phyloP scores from a whole-genome alignment of 176 grass and related monocot genomes.

The Zea luxurians region DNA sequence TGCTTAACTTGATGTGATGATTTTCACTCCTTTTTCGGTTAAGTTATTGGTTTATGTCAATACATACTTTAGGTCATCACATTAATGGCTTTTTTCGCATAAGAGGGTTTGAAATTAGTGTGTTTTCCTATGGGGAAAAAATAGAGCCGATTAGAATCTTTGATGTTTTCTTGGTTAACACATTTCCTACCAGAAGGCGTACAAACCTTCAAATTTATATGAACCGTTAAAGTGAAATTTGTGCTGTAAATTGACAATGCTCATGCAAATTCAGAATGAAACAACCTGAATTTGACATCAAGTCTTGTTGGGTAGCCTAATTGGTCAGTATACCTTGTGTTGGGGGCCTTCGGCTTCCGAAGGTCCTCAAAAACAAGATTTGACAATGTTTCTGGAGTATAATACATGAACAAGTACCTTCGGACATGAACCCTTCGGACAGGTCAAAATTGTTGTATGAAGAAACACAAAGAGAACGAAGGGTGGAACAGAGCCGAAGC shows the following conservation, averaged over 20 bases:
- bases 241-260: background rate
- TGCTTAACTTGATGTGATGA: background rate
- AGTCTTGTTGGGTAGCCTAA: background rate
- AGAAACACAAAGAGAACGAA: no score
- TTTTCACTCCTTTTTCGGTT: background rate
- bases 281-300: slow-evolving; percentile 13
- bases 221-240: background rate
- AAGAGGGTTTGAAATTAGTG: background rate
- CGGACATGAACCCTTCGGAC: no score
- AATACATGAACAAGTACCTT: no score
- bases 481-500: no score
- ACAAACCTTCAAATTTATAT: background rate
- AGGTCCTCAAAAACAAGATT: no score
- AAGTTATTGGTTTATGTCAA: background rate
- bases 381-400: no score
- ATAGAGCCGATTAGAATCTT: background rate
- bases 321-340: background rate
- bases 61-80: background rate
- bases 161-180: background rate
- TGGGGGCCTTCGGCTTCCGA: no score
- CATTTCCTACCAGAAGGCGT: background rate
- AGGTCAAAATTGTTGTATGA: no score
- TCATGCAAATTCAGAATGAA: background rate
- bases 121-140: background rate
- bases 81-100: background rate